Conservation (phyloP, 2,329 filamentous ascomycete genomes). For the Chrysoporthe austroafricana region DNA sequence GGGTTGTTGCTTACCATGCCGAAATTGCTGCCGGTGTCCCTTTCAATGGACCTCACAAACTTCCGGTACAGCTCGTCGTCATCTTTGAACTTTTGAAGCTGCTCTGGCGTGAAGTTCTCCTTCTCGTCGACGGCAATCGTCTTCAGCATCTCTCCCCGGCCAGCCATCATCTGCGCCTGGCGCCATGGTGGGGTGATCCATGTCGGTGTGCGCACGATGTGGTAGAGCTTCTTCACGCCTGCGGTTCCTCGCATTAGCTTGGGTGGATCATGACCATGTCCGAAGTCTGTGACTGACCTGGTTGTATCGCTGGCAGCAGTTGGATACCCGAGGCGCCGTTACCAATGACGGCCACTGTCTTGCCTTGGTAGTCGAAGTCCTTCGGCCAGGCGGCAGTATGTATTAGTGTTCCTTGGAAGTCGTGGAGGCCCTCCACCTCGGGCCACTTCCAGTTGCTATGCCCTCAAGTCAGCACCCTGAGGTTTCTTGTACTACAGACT, state of each 20-base stretch:
- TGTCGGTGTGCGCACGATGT: conserved; percentile 46
- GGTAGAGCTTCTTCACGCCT: conserved; percentile 43
- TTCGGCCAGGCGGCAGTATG: conserved; percentile 60
- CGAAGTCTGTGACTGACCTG: conserved; percentile 36
- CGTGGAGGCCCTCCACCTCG: conserved; percentile 48
- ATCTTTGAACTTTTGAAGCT: conserved; percentile 51
- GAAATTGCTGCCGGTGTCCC: conserved; percentile 49
- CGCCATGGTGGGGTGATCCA: conserved; percentile 46
- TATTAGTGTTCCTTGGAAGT: conserved; percentile 52
- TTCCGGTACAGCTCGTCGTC: conserved; percentile 50
- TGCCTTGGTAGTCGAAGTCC: conserved; percentile 52
- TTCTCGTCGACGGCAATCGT: conserved; percentile 47
- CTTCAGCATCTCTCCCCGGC: conserved; percentile 41
- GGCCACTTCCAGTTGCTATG: conserved; percentile 57
- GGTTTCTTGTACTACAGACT: not conserved
- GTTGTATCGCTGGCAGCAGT: conserved; percentile 54
- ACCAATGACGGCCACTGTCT: conserved; percentile 59
- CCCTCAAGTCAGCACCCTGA: not conserved
- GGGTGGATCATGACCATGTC: not conserved
- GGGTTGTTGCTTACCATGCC: conserved; percentile 40
- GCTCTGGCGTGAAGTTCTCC: conserved; percentile 47
- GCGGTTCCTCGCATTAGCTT: not conserved
- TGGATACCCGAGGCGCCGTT: conserved; percentile 60
- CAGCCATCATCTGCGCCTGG: conserved; percentile 42
- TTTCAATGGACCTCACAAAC: conserved; percentile 52